A percentile compares a stretch with the other conserved stretches of the same genome.
These are phyloP conservation scores for Orobanche coerulescens DNA, from an alignment of 257 asterid species.

Conservation along the genomic window DNA sequence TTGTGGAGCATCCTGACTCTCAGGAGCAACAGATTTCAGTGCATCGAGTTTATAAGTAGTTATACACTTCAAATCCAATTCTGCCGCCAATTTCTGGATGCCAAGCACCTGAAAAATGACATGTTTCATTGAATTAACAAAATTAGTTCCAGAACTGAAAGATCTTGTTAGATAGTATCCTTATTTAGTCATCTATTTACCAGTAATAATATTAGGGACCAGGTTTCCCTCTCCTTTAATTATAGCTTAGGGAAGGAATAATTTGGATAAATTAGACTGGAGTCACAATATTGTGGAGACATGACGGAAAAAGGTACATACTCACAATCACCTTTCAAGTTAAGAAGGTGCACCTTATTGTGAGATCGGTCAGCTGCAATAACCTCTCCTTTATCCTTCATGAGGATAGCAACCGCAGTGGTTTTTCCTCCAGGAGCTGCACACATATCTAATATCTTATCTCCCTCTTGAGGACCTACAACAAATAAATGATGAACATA, in stretches of 20 bases:
- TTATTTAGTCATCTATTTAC: background rate
- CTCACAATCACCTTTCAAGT: slow-evolving; percentile 38
- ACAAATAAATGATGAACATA: background rate
- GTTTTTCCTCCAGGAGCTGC: slow-evolving; percentile 99
- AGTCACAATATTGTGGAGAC: background rate
- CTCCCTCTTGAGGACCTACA: slow-evolving; percentile 89
- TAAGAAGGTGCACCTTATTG: slow-evolving; percentile 90
- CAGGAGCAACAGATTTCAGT: slow-evolving; percentile 58
- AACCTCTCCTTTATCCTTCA: slow-evolving; percentile 90
- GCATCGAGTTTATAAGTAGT: slow-evolving; percentile 83
- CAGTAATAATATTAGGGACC: background rate
- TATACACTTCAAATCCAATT: slow-evolving; percentile 72
- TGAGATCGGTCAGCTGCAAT: slow-evolving; percentile 94
- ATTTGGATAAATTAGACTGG: background rate
- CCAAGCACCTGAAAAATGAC: slow-evolving; percentile 58
- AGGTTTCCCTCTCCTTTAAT: too few species aligned
- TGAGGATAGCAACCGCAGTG: slow-evolving; percentile 88
- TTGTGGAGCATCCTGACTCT: slow-evolving; percentile 28
- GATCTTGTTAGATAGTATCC: background rate
- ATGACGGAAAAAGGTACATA: slow-evolving; percentile 3
- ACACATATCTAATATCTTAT: slow-evolving; percentile 89
- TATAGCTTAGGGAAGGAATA: background rate
- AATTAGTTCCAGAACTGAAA: background rate
- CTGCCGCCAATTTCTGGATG: slow-evolving; percentile 78
- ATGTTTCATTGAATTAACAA: slow-evolving; percentile 7